Percentiles rank a stretch among this genome's conserved stretches.
These are phyloP conservation scores for Cercophora sp. DNA, from an alignment of 495 filamentous ascomycete genomes.

Conservation along the genomic window DNA sequence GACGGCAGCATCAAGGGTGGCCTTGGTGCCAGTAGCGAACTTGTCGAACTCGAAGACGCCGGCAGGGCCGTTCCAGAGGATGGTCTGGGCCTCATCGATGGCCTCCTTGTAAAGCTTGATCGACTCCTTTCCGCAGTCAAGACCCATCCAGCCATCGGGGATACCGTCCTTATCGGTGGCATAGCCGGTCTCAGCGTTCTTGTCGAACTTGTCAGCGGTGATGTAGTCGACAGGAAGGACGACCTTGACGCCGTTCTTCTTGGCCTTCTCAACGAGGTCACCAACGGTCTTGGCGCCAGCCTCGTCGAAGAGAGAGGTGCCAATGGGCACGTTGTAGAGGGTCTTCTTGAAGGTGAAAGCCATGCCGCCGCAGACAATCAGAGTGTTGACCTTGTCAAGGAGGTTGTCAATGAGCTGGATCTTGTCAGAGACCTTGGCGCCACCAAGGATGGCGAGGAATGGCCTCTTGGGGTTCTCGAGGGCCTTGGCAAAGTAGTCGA, in stretches of 20 bases:
- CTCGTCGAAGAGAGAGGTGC: constrained; percentile 91
- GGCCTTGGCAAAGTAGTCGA: constrained; percentile 98
- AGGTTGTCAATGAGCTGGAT: constrained; percentile 99
- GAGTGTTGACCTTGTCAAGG: constrained; percentile 90
- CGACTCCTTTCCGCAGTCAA: constrained; percentile 88
- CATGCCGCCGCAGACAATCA: constrained; percentile 98
- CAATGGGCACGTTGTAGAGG: constrained; percentile 82
- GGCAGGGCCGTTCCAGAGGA: constrained; percentile 97
- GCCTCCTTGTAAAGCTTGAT: constrained; percentile 78
- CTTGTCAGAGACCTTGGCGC: constrained; percentile 98
- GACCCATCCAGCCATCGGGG: constrained; percentile 94
- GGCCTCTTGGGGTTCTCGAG: constrained; percentile 89
- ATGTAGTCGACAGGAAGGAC: constrained; percentile 94
- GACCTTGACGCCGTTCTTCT: constrained; percentile 90
- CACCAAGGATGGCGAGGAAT: constrained; percentile 97
- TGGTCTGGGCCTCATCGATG: constrained; percentile 86
- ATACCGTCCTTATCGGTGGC: constrained; percentile 89
- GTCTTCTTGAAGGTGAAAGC: constrained; percentile 99
- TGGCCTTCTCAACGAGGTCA: constrained; percentile 88
- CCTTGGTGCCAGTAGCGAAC: constrained; percentile 88
- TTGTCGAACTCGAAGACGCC: constrained; percentile 97
- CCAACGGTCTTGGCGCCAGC: constrained; percentile 88
- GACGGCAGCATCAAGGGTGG: constrained; percentile 81
- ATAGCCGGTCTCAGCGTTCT: constrained; percentile 73
- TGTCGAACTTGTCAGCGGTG: constrained; percentile 89